Evolutionary conservation across 2,329 filamentous ascomycete genomes (phyloP).

Genomic region (Fonsecaea pedrosoi): DNA sequence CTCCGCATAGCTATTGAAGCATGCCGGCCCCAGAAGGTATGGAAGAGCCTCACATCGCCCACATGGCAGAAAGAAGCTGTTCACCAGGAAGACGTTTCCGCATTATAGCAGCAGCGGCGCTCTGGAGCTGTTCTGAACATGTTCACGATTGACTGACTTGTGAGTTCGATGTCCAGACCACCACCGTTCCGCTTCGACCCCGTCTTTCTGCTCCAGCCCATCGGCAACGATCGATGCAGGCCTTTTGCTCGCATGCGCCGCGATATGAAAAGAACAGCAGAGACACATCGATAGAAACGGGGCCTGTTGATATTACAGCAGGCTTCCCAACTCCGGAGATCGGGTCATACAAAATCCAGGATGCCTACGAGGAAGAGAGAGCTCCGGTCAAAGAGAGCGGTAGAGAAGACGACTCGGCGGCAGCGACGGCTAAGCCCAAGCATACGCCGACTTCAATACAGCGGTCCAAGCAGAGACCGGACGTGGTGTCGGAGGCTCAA

Average conservation of each 20-base stretch:
- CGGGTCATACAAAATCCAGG: slow-evolving; percentile 26
- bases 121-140: neutral
- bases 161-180: slow-evolving; percentile 7
- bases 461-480: neutral
- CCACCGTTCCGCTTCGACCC: slow-evolving; percentile 7
- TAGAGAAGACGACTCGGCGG: neutral
- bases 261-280: slow-evolving; percentile 9
- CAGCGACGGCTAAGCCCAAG: neutral
- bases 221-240: slow-evolving; percentile 3
- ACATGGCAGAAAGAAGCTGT: neutral
- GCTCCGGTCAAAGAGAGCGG: neutral
- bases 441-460: slow-evolving; percentile 10
- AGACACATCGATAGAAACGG: slow-evolving; percentile 3
- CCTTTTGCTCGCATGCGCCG: slow-evolving; percentile 25
- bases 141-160: neutral
- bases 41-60: neutral
- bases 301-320: slow-evolving; percentile 31
- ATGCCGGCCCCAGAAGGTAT: slow-evolving; percentile 36
- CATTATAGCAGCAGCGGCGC: no score
- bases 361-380: slow-evolving; percentile 10
- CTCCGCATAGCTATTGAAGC: slow-evolving; percentile 38
- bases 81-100: slow-evolving; percentile 1
- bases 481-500: slow-evolving; percentile 6
- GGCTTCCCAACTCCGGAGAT: slow-evolving; percentile 33
- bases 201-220: slow-evolving; percentile 10